phyloP scores from a whole-genome alignment of 1,139 yeast species.

The Geotrichum candidum region DNA sequence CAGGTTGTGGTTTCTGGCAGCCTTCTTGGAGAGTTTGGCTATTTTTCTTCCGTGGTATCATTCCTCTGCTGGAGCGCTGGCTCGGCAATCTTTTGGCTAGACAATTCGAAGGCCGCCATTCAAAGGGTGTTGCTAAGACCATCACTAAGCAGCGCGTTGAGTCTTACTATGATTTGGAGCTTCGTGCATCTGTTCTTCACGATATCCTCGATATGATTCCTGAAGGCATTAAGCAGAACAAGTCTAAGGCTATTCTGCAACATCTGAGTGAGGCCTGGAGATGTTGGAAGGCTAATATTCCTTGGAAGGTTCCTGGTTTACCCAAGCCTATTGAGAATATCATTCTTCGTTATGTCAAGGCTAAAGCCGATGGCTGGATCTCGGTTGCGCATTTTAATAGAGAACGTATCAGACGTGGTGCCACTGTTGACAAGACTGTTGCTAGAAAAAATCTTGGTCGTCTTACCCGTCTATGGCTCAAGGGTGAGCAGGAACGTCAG shows the following conservation, averaged over 20 bases:
- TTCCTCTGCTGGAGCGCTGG: conserved; percentile 92
- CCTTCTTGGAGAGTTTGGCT: conserved; percentile 99
- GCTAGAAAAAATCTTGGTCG: conserved; percentile 91
- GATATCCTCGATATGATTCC: conserved; percentile 97
- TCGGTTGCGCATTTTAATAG: conserved; percentile 90
- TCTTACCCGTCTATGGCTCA: conserved; percentile 85
- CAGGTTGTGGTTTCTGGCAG: conserved; percentile 99
- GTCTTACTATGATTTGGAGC: conserved; percentile 87
- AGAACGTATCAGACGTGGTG: conserved; percentile 81
- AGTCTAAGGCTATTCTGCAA: conserved; percentile 81
- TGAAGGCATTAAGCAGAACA: conserved; percentile 82
- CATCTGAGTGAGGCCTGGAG: conserved; percentile 98
- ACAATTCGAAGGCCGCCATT: conserved; percentile 92
- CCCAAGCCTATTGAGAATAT: conserved; percentile 86
- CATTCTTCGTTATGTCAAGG: conserved; percentile 82
- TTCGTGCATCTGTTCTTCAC: conserved; percentile 90
- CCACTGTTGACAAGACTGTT: conserved; percentile 87
- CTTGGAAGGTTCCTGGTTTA: conserved; percentile 97
- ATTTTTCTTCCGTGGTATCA: conserved; percentile 84
- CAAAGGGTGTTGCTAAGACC: conserved; percentile 88
- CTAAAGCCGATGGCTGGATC: conserved; percentile 96
- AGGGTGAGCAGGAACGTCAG: conserved; percentile 88
- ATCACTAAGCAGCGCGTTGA: conserved; percentile 94
- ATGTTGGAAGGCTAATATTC: conserved; percentile 98
- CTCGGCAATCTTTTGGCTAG: conserved; percentile 83